Base-by-base conservation (phyloP, 257 asterid species). In the Cynanchum wilfordii region DNA sequence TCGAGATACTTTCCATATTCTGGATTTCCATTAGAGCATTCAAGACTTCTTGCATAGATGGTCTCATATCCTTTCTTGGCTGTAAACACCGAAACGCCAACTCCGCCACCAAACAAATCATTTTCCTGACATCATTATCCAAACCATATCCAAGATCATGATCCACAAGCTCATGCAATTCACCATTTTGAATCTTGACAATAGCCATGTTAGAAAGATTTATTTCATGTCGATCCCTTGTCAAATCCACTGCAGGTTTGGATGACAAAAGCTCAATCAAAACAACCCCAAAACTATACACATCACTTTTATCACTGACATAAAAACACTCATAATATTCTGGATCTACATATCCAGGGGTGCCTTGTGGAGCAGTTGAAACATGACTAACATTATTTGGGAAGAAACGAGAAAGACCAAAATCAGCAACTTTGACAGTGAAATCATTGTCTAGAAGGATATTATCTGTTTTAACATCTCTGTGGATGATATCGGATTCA, bases 311-410 rank as follows among this genome's bases (percentile, higher is more conserved):
- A 45, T 88, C 90, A 0, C 92, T 92, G 24, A 92, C 88, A 24
- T 90, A 89, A 83, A 87, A 92, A 81, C 87, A 88, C 27, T 89
- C 86, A 54, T 90, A 86, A 75, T 92, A 90, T 82, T 90, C 96
- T 0, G 98, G 98, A 76, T 92, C 96, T 0, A 90, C 95, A 33
- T 90, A 92, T 72, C 97, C 97, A 0, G 96, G 98, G 1, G 97
- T 90, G 49, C 98, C 98, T 74, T 92, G 98, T 30, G 98, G 97
- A 42, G 97, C 97, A 2, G 97, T 89, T 15, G 98, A 88, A 68
- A 90, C 84, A 40, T 92, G 98, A 3, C 90, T 90, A 47, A 70
- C 96, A 24, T 86, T 63, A 10, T 25, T 80, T 19, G 96, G 97
- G 85, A 87, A 86, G 38, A 82, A 71, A 7, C 96, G 79, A 6